A percentile compares a stretch with the other conserved stretches of the same genome.
These are phyloP conservation scores for Rhynchospora pubera DNA, from an alignment of 176 grass and related monocot species.

Conservation along the genomic window DNA sequence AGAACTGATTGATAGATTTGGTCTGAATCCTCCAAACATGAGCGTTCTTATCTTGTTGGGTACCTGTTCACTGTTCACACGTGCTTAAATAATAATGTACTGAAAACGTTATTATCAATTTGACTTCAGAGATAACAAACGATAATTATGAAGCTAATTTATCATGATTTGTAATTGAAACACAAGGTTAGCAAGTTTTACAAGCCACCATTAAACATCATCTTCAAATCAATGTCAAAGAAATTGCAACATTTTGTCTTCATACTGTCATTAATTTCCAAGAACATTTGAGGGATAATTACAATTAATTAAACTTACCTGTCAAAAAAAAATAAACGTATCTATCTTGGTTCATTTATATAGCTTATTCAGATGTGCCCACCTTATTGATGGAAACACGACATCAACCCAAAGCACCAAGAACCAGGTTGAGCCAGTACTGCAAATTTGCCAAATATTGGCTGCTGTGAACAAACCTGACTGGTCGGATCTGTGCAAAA, in stretches of 20 bases:
- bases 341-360: background rate
- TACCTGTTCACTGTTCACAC: background rate
- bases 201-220: background rate
- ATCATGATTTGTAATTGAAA: background rate
- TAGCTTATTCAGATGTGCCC: background rate
- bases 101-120: background rate
- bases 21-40: background rate
- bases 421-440: background rate
- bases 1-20: background rate
- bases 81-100: background rate
- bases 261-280: background rate
- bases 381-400: background rate
- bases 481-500: background rate
- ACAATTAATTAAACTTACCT: background rate
- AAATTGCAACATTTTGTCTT: conserved; percentile 7
- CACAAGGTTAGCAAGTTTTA: background rate
- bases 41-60: background rate
- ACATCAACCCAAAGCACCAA: background rate
- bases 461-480: background rate
- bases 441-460: background rate
- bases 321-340: background rate
- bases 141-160: background rate
- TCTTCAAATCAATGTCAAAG: background rate
- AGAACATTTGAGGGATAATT: background rate
- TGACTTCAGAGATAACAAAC: background rate